Base-by-base conservation (phyloP, 139 green algal genomes). In the Ostreobium quekettii region DNA sequence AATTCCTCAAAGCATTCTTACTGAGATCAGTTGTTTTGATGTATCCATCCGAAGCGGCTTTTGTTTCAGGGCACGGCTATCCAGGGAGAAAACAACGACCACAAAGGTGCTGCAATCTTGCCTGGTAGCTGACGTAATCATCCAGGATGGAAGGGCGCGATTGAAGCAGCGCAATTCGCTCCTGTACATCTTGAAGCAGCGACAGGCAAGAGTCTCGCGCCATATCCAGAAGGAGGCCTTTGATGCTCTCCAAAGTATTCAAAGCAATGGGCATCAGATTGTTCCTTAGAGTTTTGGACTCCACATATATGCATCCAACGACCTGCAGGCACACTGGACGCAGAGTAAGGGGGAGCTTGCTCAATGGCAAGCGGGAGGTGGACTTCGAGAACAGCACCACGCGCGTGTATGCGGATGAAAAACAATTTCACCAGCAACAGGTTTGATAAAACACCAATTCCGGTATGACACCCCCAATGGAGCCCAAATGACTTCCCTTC, bases 81-180 rank as follows among this genome's bases (percentile, higher is more conserved):
- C n/a, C n/a, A n/a, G n/a, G 11, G 42, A 53, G 42, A 26, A 11
- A 53, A 19, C 42, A 53, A 53, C 24, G 19, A 53, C 42, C 11
- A 53, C 15, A 53, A 53, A 26, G 11, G 42, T 53, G 11, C 15
- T 26, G 15, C 15, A 8, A 8, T 28, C n/a, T 28, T 63, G 71
- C 75, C 66, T 76, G 73, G 76, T 89, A 91, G 31, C 72, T 65
- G 71, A 89, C 83, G 76, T 86, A 91, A 36, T 83, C 81, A 42
- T 89, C 81, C 49, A 91, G 73, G 39, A 72, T 48, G 24, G 68
- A 48, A n/a, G 85, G 85, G 2, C 85, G 72, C 28, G 67, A 72
- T 47, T 71, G 47, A 59, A 91, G 76, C 61, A 83, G 62, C 48
- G 71, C 46, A 28, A 86, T 82, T 46, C 80, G 77, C 39, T 74